phyloP scores from a whole-genome alignment of 805 yeast species.

The Teunomyces aglyptinius region DNA sequence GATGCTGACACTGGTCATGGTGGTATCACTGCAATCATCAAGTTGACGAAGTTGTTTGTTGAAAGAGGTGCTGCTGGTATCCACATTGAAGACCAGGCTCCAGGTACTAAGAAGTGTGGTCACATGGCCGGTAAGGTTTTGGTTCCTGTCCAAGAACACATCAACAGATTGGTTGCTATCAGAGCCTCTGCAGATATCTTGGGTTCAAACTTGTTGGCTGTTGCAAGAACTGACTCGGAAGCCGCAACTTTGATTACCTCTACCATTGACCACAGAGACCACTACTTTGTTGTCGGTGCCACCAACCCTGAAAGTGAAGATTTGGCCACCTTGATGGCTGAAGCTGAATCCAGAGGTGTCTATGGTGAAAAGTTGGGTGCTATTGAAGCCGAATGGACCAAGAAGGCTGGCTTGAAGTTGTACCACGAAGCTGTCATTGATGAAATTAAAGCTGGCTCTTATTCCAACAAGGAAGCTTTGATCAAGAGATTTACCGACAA shows the following conservation, averaged over 20 bases:
- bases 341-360: slow-evolving; percentile 75
- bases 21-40: slow-evolving; percentile 94
- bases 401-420: slow-evolving; percentile 78
- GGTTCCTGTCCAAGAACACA: slow-evolving; percentile 97
- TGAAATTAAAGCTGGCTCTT: slow-evolving; percentile 61
- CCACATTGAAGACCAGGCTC: slow-evolving; percentile 98
- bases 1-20: slow-evolving; percentile 99
- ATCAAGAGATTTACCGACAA: slow-evolving; percentile 62
- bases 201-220: slow-evolving; percentile 80
- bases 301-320: slow-evolving; percentile 81
- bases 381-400: slow-evolving; percentile 80
- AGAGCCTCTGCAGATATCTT: slow-evolving; percentile 94
- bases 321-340: slow-evolving; percentile 72
- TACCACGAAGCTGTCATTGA: slow-evolving; percentile 91
- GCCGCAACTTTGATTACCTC: slow-evolving; percentile 95
- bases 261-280: slow-evolving; percentile 92
- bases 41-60: slow-evolving; percentile 91
- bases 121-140: slow-evolving; percentile 99
- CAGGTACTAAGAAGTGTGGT: slow-evolving; percentile 98
- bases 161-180: slow-evolving; percentile 88
- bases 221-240: slow-evolving; percentile 96
- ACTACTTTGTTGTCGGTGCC: slow-evolving; percentile 85
- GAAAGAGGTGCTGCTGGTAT: slow-evolving; percentile 99
- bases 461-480: slow-evolving; percentile 59
- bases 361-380: slow-evolving; percentile 67